These are phyloP conservation scores for Aquilaria yunnanensis DNA, from an alignment of 345 rosid genomes.

Conservation along the genomic window DNA sequence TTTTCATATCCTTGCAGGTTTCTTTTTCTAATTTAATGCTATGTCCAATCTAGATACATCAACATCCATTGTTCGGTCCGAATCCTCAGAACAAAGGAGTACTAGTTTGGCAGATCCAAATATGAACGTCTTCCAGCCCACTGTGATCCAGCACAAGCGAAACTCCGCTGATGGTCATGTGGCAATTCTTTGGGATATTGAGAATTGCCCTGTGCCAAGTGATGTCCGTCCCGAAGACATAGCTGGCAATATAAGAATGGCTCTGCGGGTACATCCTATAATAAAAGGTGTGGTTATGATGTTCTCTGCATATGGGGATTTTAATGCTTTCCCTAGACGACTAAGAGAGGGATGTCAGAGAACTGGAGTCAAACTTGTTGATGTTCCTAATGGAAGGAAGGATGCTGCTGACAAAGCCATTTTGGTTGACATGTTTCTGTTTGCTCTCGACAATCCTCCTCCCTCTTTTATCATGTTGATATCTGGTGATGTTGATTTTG, in stretches of 20 bases:
- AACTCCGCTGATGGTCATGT: slow-evolving; percentile 55
- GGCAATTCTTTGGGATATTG: slow-evolving; percentile 94
- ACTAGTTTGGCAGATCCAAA: slow-evolving; percentile 24
- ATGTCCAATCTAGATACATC: slow-evolving; percentile 31
- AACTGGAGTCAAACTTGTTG: slow-evolving; percentile 90
- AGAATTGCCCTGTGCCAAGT: slow-evolving; percentile 88
- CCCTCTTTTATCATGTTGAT: slow-evolving; percentile 85
- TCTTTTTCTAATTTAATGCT: slow-evolving; percentile 8
- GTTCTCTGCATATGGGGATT: slow-evolving; percentile 97
- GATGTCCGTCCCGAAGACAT: slow-evolving; percentile 95
- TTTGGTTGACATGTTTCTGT: slow-evolving; percentile 90
- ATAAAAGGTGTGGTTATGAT: slow-evolving; percentile 64
- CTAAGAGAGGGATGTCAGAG: slow-evolving; percentile 97
- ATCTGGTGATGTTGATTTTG: slow-evolving; percentile 96
- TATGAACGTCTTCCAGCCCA: slow-evolving; percentile 25
- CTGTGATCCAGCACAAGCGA: slow-evolving; percentile 25
- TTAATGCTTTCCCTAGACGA: slow-evolving; percentile 84
- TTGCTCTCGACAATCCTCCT: slow-evolving; percentile 83
- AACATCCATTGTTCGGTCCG: slow-evolving; percentile 19
- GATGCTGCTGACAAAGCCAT: slow-evolving; percentile 99
- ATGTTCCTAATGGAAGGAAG: slow-evolving; percentile 95
- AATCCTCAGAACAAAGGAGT: slow-evolving; percentile 24
- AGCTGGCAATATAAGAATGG: slow-evolving; percentile 86
- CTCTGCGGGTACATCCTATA: slow-evolving; percentile 77
- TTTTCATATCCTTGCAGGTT: slow-evolving; percentile 9